Conservation (phyloP, 2,329 filamentous ascomycete genomes). For the Penicillium sp. region DNA sequence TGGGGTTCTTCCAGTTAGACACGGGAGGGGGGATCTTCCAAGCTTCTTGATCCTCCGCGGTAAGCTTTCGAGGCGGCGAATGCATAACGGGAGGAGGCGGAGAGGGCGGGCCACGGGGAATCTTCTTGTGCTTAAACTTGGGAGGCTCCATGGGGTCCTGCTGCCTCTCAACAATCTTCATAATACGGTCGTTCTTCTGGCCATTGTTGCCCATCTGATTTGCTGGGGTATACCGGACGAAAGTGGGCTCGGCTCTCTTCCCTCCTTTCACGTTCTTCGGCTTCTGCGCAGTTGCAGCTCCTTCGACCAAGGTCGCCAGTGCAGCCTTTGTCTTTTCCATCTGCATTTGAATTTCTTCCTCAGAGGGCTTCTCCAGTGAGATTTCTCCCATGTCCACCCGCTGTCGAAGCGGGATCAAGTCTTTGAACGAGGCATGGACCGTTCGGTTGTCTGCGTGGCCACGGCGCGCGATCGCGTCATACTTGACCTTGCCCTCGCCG, state of each 20-base stretch:
- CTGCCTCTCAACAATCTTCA: conserved; percentile 96
- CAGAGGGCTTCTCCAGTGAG: conserved; percentile 77
- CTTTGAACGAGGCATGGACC: conserved; percentile 94
- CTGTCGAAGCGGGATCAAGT: conserved; percentile 90
- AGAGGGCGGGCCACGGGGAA: conserved; percentile 86
- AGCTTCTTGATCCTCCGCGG: conserved; percentile 93
- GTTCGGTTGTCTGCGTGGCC: conserved; percentile 83
- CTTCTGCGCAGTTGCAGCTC: conserved; percentile 87
- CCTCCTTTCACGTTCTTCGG: conserved; percentile 90
- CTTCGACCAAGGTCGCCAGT: conserved; percentile 76
- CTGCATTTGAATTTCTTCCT: conserved; percentile 80
- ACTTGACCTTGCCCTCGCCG: conserved; percentile 88
- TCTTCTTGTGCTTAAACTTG: conserved; percentile 99
- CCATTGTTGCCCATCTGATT: conserved; percentile 91
- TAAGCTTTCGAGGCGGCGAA: conserved; percentile 90
- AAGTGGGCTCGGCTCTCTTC: conserved; percentile 82
- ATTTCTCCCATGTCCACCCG: conserved; percentile 91
- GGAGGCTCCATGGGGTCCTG: conserved; percentile 94
- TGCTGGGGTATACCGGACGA: conserved; percentile 91
- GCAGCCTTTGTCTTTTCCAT: conserved; percentile 88
- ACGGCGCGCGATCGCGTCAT: conserved; percentile 88
- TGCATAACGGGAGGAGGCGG: conserved; percentile 94
- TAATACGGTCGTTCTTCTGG: conserved; percentile 90
- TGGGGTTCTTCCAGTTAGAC: conserved; percentile 99
- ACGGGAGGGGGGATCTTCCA: conserved; percentile 92